Base-by-base conservation (phyloP, 1,284 basidiomycete genomes). In the Exobasidium cylindrosporum region DNA sequence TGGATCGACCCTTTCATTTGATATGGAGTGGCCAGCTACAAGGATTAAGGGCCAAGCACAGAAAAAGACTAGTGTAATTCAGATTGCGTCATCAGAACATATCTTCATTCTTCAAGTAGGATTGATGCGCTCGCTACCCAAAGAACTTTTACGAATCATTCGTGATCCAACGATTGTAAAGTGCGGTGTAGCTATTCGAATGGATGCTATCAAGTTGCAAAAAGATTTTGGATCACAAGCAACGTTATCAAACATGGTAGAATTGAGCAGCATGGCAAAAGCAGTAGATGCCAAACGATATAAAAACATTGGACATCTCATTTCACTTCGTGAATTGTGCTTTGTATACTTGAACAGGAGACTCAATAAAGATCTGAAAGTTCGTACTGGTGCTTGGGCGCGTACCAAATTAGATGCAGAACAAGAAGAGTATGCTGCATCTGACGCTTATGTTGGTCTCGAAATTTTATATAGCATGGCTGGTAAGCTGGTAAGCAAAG, bases 351-450 rank as follows among this genome's bases (percentile, higher is more conserved):
- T 74, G n/a, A 64, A 66, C 0, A 52, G 58, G 24, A 63, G 54
- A 46, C 64, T 76, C 45, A 54, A 55, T 26, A 76, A 76, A 60
- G 70, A 65, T 30, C n/a, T 44, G 11, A 32, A 46, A 4, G 65
- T 71, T 3, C 63, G 74, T 24, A 56, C 61, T 17, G 68, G 69
- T 43, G 57, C 66, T 43, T 76, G 74, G 74, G 60, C 66, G 21
- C 46, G n/a, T 4, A 57, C 43, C 1, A 65, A 63, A 4, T 54
- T 76, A 44, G 50, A 54, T 0, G 47, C 54, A 4, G 50, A 60
- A 21, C 74, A 76, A 58, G 57, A 68, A n/a, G 65, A 68, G 45
- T 76, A 76, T 55, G 74, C 74, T 1, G 73, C 73, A 0, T 68
- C 61, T 52, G 74, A 76, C 40, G 69, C 68, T 1, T 72, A 71